Evolutionary conservation across 140 eudicot genomes (phyloP), one percentile per base, ranked within the genome.

Genomic region (Stevia rebaudiana): DNA sequence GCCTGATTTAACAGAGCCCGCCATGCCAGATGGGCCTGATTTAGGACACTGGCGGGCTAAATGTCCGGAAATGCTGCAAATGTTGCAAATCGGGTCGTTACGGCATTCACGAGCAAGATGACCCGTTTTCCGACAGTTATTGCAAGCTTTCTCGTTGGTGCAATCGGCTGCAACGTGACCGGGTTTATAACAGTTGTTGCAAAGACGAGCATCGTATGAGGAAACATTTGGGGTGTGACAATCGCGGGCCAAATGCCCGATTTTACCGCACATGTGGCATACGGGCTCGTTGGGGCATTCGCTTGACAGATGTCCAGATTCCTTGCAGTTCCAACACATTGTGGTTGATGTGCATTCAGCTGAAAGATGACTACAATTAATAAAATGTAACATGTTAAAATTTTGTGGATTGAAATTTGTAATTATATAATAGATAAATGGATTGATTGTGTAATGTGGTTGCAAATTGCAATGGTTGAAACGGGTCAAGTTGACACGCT

Each of bases 71-170:
- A 83, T 59, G 73, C 80, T 80, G 78, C 95, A 86, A 31, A 79
- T 19, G 73, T 86, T 83, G 73, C 95, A 83, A n/a, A 86, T 78
- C 5, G 95, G 91, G 28, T 83, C 86, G 9, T 83, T 80, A 5
- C 8, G 73, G 68, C 95, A 87, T 28, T 87, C 88, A 1, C 95
- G 91, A 25, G 95, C 91, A 59, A 87, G 79, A 76, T 87, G 95
- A 4, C 95, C 95, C 0, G 90, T 74, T 70, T 78, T 86, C 18
- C 91, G 62, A 63, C 95, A 86, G 67, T 87, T 83, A 56, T 87
- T 87, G 84, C 95, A 87, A 28, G 95, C 91, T 72, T 84, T 87
- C 13, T 87, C 91, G 5, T 87, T 87, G 66, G 81, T 78, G 74
- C 95, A 87, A 46, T 71, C 86, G n/a, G 77, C 86, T 4, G 95